Base-by-base conservation (phyloP, 805 yeast species). In the Hanseniaspora jakobsenii region DNA sequence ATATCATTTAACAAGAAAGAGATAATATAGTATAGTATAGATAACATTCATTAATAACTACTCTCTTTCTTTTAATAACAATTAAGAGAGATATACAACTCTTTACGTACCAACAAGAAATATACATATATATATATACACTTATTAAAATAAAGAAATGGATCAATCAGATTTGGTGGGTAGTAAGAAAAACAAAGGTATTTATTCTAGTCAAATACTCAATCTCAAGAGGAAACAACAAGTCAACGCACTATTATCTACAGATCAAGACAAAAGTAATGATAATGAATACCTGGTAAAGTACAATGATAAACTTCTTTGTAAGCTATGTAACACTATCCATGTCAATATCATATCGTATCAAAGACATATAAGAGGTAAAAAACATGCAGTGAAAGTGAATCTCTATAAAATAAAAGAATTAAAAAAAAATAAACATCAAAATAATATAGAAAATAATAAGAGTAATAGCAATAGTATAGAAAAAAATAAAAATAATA, bases 151-250 rank as follows among this genome's bases (percentile, higher is more conserved):
- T 13, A 18, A 29, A 14, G 13, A 10, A 34, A 42, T 42, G 46
- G 46, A 42, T 42, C 35, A 35, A 23, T 42, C 46, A n/a, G 46
- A 42, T 34, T 42, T 42, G 29, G 46, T 31, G 13, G 46, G 46
- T 6, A 42, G 46, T 22, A 42, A 42, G 21, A 42, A 42, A 12
- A 35, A 42, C 14, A 42, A 42, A n/a, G 46, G 46, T 5, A 42
- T 42, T 12, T 36, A 42, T 16, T 35, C 46, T 8, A 36, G 35
- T 14, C 39, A 42, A n/a, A 18, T 34, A 9, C 13, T 36, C 6
- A 29, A 42, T 29, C 10, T 35, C 4, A 42, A 35, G 16, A 27
- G 37, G 21, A 42, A 42, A n/a, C 38, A 42, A 14, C 46, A 42
- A 16, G 37, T 42, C 9, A 24, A 36, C 2, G 10, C 31, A 9